Conservation (phyloP, 2,329 filamentous ascomycete genomes). For the Stemphylium beticola region DNA sequence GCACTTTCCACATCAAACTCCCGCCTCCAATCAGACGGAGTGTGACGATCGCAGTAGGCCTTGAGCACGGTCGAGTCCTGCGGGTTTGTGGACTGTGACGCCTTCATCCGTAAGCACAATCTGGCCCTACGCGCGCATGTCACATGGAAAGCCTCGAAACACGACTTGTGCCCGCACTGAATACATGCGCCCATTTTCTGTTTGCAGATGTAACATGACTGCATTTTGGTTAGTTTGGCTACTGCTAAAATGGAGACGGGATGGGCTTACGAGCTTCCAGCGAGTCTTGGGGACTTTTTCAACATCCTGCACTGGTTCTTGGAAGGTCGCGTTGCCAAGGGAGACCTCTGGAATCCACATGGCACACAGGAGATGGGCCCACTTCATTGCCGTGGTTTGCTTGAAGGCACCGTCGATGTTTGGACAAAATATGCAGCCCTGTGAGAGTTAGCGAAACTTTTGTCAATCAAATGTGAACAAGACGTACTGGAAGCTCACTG, state of each 20-base stretch:
- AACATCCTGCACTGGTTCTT: constrained; percentile 97
- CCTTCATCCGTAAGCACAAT: constrained; percentile 96
- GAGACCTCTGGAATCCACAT: constrained; percentile 99
- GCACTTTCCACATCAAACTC: constrained; percentile 84
- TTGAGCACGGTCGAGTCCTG: constrained; percentile 85
- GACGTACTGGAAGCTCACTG: constrained; percentile 52
- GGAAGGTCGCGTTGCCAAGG: constrained; percentile 93
- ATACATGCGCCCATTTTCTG: constrained; percentile 99
- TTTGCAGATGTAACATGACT: constrained; percentile 91
- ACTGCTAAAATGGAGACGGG: not conserved
- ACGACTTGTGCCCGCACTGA: constrained; percentile 96
- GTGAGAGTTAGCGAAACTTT: constrained; percentile 24
- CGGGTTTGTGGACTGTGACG: constrained; percentile 77
- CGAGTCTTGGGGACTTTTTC: constrained; percentile 95
- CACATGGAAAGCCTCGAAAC: constrained; percentile 96
- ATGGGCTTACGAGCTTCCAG: constrained; percentile 72
- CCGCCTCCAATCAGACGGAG: constrained; percentile 83
- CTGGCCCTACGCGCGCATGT: constrained; percentile 89
- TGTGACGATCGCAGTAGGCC: constrained; percentile 95
- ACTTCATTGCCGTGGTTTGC: constrained; percentile 94
- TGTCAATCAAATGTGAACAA: not conserved
- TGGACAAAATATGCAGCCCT: constrained; percentile 89
- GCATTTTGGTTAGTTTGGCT: constrained; percentile 19
- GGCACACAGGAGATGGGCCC: constrained; percentile 94
- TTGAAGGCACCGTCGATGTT: constrained; percentile 98